Evolutionary conservation across 208 protist species (phyloP).

Genomic region (Leishmania braziliensis): DNA sequence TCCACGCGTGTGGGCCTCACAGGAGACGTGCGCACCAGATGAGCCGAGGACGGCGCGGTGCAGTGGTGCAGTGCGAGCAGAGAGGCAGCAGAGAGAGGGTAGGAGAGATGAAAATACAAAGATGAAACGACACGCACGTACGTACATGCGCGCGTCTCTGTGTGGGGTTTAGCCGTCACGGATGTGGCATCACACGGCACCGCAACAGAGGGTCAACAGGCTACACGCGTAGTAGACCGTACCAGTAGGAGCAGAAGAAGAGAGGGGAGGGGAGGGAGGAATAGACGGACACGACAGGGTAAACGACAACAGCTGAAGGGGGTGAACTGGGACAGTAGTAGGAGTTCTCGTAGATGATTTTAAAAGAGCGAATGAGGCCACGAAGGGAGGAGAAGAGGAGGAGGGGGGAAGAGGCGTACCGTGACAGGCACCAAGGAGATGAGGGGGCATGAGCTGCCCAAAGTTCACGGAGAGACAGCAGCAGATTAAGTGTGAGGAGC

Average conservation of each 20-base stretch:
- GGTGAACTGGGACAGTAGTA: neutral
- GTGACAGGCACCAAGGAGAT: neutral
- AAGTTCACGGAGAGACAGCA: neutral
- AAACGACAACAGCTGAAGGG: neutral
- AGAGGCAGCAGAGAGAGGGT: rapidly evolving
- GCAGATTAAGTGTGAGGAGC: neutral
- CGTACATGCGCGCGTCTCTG: neutral
- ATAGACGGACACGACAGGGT: too few relatives aligned
- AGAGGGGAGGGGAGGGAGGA: too few relatives aligned
- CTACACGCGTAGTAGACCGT: neutral
- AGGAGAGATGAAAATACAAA: neutral
- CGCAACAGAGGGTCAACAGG: neutral
- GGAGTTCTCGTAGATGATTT: neutral
- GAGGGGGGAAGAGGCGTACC: neutral
- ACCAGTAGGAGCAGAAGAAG: neutral
- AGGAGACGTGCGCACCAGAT: neutral
- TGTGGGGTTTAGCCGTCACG: neutral
- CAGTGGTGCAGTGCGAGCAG: neutral
- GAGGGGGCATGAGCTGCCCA: neutral
- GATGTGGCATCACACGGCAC: neutral
- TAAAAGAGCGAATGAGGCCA: neutral
- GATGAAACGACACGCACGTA: neutral
- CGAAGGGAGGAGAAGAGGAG: too few relatives aligned
- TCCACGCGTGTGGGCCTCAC: neutral
- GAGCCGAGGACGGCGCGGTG: too few relatives aligned